Conservation (phyloP, 1,284 basidiomycete genomes). For the Naganishia sp. region DNA sequence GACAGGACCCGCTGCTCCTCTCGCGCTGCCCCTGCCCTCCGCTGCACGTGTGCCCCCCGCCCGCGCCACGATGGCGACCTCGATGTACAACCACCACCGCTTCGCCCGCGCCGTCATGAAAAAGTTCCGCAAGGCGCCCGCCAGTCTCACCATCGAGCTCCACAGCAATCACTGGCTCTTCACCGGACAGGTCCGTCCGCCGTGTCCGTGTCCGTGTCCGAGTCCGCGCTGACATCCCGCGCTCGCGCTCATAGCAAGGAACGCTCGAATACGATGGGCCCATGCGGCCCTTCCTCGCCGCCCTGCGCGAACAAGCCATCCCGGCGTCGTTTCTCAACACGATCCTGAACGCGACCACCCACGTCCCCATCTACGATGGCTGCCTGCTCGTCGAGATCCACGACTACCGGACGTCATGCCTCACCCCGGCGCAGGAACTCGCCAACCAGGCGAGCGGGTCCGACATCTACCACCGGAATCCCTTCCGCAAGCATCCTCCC, state of each 20-base stretch:
- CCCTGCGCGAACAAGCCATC: constrained; percentile 53
- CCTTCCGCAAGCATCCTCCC: constrained; percentile 10
- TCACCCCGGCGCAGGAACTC: constrained; percentile 24
- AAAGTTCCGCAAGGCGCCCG: constrained; percentile 53
- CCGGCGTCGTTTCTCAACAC: constrained; percentile 51
- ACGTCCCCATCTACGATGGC: constrained; percentile 52
- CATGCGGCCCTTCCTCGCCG: constrained; percentile 54
- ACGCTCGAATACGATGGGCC: constrained; percentile 53
- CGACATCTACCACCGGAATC: constrained; percentile 19
- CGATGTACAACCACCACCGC: constrained; percentile 54
- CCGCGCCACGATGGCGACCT: constrained; percentile 49
- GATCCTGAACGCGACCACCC: constrained; percentile 49
- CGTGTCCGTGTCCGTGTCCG: neutral
- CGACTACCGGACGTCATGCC: constrained; percentile 43
- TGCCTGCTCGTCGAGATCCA: constrained; percentile 55
- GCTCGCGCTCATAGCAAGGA: constrained; percentile 37
- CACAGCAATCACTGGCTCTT: constrained; percentile 51
- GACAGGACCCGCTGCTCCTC: no score
- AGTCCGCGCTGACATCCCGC: neutral
- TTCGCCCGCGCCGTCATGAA: constrained; percentile 53
- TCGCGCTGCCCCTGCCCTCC: no score
- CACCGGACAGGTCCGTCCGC: constrained; percentile 47
- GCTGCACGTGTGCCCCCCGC: neutral
- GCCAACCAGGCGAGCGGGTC: constrained; percentile 27
- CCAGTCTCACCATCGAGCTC: constrained; percentile 52